Base-by-base conservation (phyloP, 768 basidiomycete species). In the Sporobolomyces roseus region DNA sequence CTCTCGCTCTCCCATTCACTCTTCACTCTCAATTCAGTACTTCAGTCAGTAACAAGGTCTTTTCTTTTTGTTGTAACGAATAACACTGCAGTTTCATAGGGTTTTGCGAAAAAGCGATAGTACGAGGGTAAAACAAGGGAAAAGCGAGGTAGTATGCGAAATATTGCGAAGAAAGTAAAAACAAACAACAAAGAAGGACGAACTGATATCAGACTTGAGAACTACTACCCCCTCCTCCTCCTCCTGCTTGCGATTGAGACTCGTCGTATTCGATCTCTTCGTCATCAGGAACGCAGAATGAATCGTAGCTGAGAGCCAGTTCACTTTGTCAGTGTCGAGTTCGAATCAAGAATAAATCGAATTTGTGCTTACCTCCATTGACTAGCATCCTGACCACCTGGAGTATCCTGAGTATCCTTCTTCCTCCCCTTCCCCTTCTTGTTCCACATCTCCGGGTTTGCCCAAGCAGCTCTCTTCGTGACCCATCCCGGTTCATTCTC, bases 231-330 rank as follows among this genome's bases (percentile, higher is more conserved):
- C 4, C 38, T 41, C 9, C 38, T 41, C 9, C 10, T 41, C 38
- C 6, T 33, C 30, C 56, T 38, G 32, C 58, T 48, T 60, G 58
- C 16, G 58, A 60, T 25, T 60, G 23, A 16, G n/a, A n/a, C n/a
- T n/a, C n/a, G n/a, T 65, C 67, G 16, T 46, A 46, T 52, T 60
- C 67, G 43, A 72, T 59, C 48, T 68, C 67, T 35, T 68, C 71
- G 27, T 73, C 71, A n/a, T 59, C 50, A 4, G 23, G 38, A 2
- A 69, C 71, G 23, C 65, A 66, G 48, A 73, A 73, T 14, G 52
- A 56, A 21, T 63, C 71, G 49, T 73, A 73, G 25, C 67, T 68
- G 56, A 46, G 23, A 23, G 23, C 10, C 45, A 10, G 14, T 14
- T 23, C 12, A 46, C 45, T 10, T 23, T 3, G 29, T 43, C 45